Base-by-base conservation (phyloP, 192 early-diverging fungal species). In the Coemansia sp. region DNA sequence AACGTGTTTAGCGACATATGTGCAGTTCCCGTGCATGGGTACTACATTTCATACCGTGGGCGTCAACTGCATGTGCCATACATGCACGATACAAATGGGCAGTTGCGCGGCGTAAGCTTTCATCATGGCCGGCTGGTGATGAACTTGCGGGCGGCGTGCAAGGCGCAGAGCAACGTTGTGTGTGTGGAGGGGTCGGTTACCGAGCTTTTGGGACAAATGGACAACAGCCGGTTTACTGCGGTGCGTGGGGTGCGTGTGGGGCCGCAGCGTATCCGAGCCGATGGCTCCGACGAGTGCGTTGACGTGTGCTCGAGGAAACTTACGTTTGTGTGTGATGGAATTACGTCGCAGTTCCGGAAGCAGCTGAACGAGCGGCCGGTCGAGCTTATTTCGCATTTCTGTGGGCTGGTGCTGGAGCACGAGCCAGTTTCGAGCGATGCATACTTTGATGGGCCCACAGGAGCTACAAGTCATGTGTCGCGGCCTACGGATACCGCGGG, bases 51-150 rank as follows among this genome's bases (percentile, higher is more conserved):
- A 69, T 82, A 88, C 57, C 61, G 69, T 31, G 84, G 84, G 17
- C 74, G 87, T 12, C 64, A 79, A 20, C 83, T 94, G 3, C 70
- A 87, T 20, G 79, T 97, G 40, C 85, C 88, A 8, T 97, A 98
- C 62, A 86, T 90, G 42, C 55, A 54, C 3, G 59, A 83, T 28
- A 60, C 79, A 5, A 64, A 74, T 3, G 77, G 74, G 6, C 64
- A 73, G 36, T 79, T 71, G 52, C 54, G 78, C 25, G 95, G 97
- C 36, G 61, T 74, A 18, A 90, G 92, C 11, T 98, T 98, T 74
- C 97, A 98, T 63, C 95, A 98, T 40, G 97, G 97, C 2, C 83
- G 91, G 56, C 90, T 98, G 56, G 88, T 98, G 47, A 89, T 88
- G 84, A 93, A 92, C 9, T 61, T 98, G 24, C 67, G 97, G 34